These are phyloP conservation scores for Fulvia fulva DNA, from an alignment of 2,329 filamentous ascomycete species.

Conservation along the genomic window DNA sequence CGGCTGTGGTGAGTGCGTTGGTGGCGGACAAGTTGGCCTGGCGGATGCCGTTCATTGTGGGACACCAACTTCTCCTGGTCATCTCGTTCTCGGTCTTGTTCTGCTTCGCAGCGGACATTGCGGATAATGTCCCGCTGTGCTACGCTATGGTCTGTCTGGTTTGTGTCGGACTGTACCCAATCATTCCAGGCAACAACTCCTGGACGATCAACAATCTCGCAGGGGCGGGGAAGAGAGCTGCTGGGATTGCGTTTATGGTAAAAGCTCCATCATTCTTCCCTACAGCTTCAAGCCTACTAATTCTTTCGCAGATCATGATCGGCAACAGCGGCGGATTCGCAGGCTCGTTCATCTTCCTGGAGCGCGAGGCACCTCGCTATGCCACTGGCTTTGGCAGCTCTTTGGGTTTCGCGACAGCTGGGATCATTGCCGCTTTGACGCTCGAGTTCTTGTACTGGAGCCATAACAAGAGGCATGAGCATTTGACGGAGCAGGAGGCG, in stretches of 20 bases:
- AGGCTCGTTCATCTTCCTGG: constrained; percentile 31
- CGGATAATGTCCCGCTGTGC: constrained; percentile 16
- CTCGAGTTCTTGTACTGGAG: constrained; percentile 31
- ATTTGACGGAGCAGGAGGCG: constrained; percentile 34
- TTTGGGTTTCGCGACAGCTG: constrained; percentile 26
- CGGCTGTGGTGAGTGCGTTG: constrained; percentile 28
- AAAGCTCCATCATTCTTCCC: not conserved
- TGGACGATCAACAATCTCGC: constrained; percentile 34
- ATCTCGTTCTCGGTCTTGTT: constrained; percentile 31
- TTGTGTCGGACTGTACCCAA: constrained; percentile 30
- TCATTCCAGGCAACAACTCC: constrained; percentile 28
- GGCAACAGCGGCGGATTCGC: constrained; percentile 27
- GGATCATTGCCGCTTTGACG: constrained; percentile 24
- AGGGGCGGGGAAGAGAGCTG: constrained; percentile 35
- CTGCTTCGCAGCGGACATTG: constrained; percentile 15
- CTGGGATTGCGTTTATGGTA: constrained; percentile 38
- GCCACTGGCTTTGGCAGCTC: constrained; percentile 37
- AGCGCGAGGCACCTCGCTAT: constrained; percentile 36
- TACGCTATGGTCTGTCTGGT: constrained; percentile 31
- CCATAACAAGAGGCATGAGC: constrained; percentile 35
- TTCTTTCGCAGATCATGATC: constrained; percentile 26
- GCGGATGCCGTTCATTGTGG: constrained; percentile 32
- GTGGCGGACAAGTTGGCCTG: constrained; percentile 32
- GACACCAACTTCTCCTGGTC: constrained; percentile 24
- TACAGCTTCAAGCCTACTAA: not conserved